phyloP scores from a whole-genome alignment of 768 basidiomycete species.

The Calocybe cyanea region DNA sequence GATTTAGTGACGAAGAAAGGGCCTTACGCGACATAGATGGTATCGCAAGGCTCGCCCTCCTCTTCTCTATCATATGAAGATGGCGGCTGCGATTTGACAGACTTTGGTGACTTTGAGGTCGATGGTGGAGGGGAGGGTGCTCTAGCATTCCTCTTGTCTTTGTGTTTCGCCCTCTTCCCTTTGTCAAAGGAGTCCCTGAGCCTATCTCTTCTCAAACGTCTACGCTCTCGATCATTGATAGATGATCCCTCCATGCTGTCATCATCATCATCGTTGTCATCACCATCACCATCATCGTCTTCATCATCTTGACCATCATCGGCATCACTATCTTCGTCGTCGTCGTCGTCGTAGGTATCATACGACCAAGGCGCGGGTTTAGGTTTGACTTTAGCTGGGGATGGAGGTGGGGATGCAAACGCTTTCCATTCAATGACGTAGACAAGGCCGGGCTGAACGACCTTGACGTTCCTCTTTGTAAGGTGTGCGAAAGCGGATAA shows the following conservation, averaged over 20 bases:
- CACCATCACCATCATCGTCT: conserved; percentile 13
- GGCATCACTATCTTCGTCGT: conserved; percentile 9
- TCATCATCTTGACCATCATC: conserved; percentile 2
- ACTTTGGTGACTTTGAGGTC: neutral
- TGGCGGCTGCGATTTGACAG: no score
- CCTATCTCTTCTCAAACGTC: conserved; percentile 38
- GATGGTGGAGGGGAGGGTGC: conserved; percentile 3
- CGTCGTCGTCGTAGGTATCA: conserved; percentile 10
- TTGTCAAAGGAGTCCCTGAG: conserved; percentile 9
- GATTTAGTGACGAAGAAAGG: conserved; percentile 3
- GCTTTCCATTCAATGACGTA: conserved; percentile 85
- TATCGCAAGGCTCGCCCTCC: conserved; percentile 26
- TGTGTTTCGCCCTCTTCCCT: conserved; percentile 12
- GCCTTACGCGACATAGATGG: conserved; percentile 81
- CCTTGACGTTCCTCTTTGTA: conserved; percentile 76
- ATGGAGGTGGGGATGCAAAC: conserved; percentile 38
- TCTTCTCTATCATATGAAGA: conserved; percentile 4
- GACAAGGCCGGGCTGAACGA: conserved; percentile 87
- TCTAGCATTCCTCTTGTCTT: conserved; percentile 2
- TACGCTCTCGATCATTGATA: conserved; percentile 37
- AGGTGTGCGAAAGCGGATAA: conserved; percentile 90
- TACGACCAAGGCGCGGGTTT: conserved; percentile 3
- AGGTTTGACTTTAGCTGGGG: conserved; percentile 12
- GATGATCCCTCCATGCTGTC: neutral
- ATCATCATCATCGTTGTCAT: conserved; percentile 18